Evolutionary conservation across 2,329 filamentous ascomycete genomes (phyloP).

Genomic region (Fusarium armeniacum): DNA sequence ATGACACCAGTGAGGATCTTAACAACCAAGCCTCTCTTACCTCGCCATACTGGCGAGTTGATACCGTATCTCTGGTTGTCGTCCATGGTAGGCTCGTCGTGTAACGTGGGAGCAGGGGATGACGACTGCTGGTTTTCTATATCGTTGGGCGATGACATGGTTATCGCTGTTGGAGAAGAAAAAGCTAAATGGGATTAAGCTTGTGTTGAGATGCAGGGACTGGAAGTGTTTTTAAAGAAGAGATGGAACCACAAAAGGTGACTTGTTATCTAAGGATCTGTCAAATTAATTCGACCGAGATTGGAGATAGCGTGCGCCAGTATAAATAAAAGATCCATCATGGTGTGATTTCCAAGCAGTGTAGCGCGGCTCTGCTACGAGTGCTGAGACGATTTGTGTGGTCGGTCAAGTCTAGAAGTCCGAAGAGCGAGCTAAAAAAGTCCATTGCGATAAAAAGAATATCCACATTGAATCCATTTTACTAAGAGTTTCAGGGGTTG

Average conservation of each 20-base stretch:
- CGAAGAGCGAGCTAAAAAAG: constrained; percentile 16
- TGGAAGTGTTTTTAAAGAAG: background rate
- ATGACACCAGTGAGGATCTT: constrained; percentile 40
- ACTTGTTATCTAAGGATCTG: background rate
- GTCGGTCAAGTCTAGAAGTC: constrained; percentile 5
- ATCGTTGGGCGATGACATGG: constrained; percentile 15
- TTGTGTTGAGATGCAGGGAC: constrained; percentile 3
- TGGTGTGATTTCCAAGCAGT: background rate
- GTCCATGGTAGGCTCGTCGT: constrained; percentile 18
- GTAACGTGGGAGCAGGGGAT: constrained; percentile 36
- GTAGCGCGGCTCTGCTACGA: background rate
- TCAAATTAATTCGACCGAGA: constrained; percentile 1
- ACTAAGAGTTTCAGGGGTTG: background rate
- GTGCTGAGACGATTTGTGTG: background rate
- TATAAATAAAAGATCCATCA: constrained; percentile 24
- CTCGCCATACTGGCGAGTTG: constrained; percentile 30
- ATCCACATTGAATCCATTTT: background rate
- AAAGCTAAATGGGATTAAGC: constrained; percentile 3
- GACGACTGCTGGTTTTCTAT: constrained; percentile 27
- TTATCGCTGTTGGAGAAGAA: background rate
- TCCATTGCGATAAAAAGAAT: background rate
- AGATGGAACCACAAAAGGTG: constrained; percentile 4
- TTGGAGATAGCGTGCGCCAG: background rate
- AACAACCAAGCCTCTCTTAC: constrained; percentile 10
- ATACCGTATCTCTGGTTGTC: constrained; percentile 22